Conservation (phyloP, 2,329 filamentous ascomycete genomes). For the Daldinia sp. region DNA sequence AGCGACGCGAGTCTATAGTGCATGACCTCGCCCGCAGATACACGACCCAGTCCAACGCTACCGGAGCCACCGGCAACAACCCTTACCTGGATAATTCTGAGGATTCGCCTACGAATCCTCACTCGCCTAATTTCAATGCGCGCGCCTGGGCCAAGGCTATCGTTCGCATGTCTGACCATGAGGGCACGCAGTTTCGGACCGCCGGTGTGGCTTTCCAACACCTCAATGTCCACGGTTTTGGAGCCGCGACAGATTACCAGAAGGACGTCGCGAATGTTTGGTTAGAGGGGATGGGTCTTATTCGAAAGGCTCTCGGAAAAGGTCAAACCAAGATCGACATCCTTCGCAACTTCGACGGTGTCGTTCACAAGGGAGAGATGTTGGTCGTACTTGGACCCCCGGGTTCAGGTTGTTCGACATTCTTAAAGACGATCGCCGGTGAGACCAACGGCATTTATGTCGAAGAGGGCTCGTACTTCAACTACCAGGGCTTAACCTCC, state of each 20-base stretch:
- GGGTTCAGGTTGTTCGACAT: slow-evolving; percentile 80
- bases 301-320: slow-evolving; percentile 60
- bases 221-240: slow-evolving; percentile 73
- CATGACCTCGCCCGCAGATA: slow-evolving; percentile 65
- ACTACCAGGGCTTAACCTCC: slow-evolving; percentile 79
- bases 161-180: slow-evolving; percentile 59
- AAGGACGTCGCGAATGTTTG: slow-evolving; percentile 71
- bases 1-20: slow-evolving; percentile 60
- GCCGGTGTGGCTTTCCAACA: slow-evolving; percentile 72
- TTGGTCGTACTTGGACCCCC: slow-evolving; percentile 77
- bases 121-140: slow-evolving; percentile 61
- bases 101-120: slow-evolving; percentile 63
- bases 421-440: slow-evolving; percentile 84
- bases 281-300: slow-evolving; percentile 57
- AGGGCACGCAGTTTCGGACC: slow-evolving; percentile 65
- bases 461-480: slow-evolving; percentile 75
- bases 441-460: slow-evolving; percentile 83
- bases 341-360: slow-evolving; percentile 70
- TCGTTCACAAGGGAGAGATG: slow-evolving; percentile 77
- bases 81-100: slow-evolving; percentile 58
- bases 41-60: slow-evolving; percentile 56
- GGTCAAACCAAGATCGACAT: slow-evolving; percentile 71
- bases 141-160: slow-evolving; percentile 69
- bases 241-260: slow-evolving; percentile 74
- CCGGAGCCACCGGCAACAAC: slow-evolving; percentile 51